These are phyloP conservation scores for Exserohilum rostratum DNA, from an alignment of 2,329 filamentous ascomycete species.

Conservation along the genomic window DNA sequence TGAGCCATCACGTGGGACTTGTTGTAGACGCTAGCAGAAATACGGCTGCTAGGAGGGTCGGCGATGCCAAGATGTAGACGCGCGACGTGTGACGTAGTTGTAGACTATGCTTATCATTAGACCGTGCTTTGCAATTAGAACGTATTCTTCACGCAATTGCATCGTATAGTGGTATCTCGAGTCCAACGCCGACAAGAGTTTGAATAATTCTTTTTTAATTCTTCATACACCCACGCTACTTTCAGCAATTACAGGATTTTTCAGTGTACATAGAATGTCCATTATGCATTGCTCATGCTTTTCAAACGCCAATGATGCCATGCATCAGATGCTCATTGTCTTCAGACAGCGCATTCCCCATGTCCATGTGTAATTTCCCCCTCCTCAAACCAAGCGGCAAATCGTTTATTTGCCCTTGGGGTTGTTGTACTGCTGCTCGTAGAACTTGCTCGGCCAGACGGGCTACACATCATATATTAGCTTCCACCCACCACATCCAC, in stretches of 20 bases:
- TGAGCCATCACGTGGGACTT: slow-evolving; percentile 72
- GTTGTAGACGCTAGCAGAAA: slow-evolving; percentile 70
- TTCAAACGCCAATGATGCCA: slow-evolving; percentile 14
- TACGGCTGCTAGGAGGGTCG: slow-evolving; percentile 55
- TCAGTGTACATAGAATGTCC: neutral
- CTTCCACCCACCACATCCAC: neutral
- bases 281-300: slow-evolving; percentile 2
- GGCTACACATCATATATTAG: slow-evolving; percentile 14
- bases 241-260: neutral
- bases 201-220: neutral
- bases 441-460: slow-evolving; percentile 40
- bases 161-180: neutral
- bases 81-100: neutral
- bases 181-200: neutral
- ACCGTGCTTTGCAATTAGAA: neutral
- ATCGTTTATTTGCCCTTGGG: slow-evolving; percentile 42
- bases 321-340: neutral
- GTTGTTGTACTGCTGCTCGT: slow-evolving; percentile 41
- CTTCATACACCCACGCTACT: neutral
- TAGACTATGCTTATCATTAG: neutral
- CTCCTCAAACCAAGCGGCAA: neutral
- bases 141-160: neutral
- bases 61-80: slow-evolving; percentile 44
- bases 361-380: slow-evolving; percentile 2
- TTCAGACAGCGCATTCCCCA: neutral